Percentiles rank a stretch among this genome's conserved stretches.
phyloP scores from a whole-genome alignment of 2,329 filamentous ascomycete species.

The Colletotrichum australisinense region DNA sequence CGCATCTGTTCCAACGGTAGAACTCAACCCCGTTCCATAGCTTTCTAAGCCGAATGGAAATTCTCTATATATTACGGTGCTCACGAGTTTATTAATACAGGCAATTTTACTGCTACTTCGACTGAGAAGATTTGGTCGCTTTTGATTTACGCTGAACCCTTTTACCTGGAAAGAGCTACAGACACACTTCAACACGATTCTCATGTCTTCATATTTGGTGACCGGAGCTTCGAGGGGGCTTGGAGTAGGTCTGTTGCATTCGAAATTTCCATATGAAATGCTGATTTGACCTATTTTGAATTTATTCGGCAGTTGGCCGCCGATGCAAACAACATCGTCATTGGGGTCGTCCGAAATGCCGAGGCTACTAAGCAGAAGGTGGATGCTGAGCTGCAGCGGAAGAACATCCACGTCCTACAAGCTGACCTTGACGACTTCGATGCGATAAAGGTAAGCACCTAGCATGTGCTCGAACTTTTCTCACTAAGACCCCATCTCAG shows the following conservation, averaged over 20 bases:
- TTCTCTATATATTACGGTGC: background rate
- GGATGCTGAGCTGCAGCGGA: constrained; percentile 48
- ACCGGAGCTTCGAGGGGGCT: background rate
- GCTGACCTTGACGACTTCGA: constrained; percentile 55
- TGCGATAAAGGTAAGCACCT: constrained; percentile 46
- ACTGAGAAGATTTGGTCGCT: background rate
- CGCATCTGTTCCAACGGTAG: background rate
- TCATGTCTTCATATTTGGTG: background rate
- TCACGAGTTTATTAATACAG: background rate
- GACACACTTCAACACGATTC: background rate
- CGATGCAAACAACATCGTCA: constrained; percentile 51
- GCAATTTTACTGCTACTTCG: background rate
- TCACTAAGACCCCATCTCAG: background rate
- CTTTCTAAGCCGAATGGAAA: background rate
- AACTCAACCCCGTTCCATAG: background rate
- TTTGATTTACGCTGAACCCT: background rate
- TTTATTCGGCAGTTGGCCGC: constrained; percentile 49
- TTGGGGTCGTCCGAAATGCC: constrained; percentile 62
- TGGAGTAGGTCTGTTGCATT: background rate
- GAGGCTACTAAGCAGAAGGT: constrained; percentile 55
- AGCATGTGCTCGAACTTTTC: background rate
- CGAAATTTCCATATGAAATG: background rate
- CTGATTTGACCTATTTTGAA: background rate
- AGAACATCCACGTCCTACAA: constrained; percentile 54
- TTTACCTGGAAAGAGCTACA: background rate